Conservation (phyloP, 2,329 filamentous ascomycete species). For the Blumeria graminis region DNA sequence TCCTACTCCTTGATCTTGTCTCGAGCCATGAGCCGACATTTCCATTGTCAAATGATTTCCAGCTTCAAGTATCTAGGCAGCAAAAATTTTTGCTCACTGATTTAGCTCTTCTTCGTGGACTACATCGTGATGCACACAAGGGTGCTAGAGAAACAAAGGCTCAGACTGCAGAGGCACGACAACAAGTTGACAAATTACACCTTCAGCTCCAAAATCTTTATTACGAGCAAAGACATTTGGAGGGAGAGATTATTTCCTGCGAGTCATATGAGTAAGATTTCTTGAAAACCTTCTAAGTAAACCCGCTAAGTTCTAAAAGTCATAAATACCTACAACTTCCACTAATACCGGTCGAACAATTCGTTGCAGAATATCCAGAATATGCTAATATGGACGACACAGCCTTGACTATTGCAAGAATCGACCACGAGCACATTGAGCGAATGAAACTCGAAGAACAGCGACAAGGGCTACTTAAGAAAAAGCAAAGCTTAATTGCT, state of each 20-base stretch:
- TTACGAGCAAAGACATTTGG: conserved; percentile 81
- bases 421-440: conserved; percentile 72
- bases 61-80: conserved; percentile 41
- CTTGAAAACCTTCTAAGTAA: neutral
- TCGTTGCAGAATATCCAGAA: conserved; percentile 53
- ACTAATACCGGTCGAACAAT: conserved; percentile 62
- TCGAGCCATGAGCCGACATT: conserved; percentile 23
- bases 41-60: conserved; percentile 22
- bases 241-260: conserved; percentile 74
- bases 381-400: conserved; percentile 49
- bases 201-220: conserved; percentile 87
- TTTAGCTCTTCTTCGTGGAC: conserved; percentile 54
- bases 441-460: conserved; percentile 69
- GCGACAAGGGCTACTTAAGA: conserved; percentile 50
- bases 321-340: conserved; percentile 77
- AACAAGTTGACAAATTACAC: conserved; percentile 78
- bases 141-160: conserved; percentile 67
- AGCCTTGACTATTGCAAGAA: conserved; percentile 67
- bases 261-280: conserved; percentile 64
- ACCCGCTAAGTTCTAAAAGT: conserved; percentile 20
- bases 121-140: conserved; percentile 64
- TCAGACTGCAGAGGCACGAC: conserved; percentile 61
- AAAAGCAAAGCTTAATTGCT: conserved; percentile 42
- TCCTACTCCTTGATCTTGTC: conserved; percentile 40
- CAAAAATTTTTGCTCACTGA: conserved; percentile 63